Percentiles rank a stretch among this genome's conserved stretches.
phyloP scores from a whole-genome alignment of 1,284 basidiomycete species.

The Leccinum subfulvum region DNA sequence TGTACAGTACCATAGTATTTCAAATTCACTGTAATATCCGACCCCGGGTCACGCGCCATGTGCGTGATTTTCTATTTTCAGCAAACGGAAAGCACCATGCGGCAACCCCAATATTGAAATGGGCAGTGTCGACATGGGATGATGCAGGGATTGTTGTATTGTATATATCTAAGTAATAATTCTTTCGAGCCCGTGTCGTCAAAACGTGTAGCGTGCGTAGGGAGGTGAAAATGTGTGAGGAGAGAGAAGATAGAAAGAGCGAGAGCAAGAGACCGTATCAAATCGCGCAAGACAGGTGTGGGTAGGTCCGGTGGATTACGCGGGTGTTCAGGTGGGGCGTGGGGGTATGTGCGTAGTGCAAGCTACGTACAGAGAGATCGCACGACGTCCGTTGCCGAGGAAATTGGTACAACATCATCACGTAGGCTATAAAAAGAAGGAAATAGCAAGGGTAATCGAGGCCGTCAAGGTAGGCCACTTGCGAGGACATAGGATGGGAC shows the following conservation, averaged over 20 bases:
- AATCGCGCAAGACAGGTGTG: conserved; percentile 3
- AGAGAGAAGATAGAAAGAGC: background rate
- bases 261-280: background rate
- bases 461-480: background rate
- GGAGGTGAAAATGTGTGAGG: background rate
- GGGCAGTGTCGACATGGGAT: background rate
- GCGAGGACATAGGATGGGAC: background rate
- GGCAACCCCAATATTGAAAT: background rate
- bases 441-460: background rate
- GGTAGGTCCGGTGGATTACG: background rate
- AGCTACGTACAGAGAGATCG: background rate
- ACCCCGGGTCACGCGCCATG: background rate
- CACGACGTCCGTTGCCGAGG: background rate
- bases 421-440: background rate
- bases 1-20: background rate
- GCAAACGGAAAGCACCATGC: background rate
- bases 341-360: background rate
- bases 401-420: conserved; percentile 14
- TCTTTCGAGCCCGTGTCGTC: background rate
- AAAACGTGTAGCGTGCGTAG: background rate
- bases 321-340: background rate
- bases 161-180: background rate
- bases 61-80: background rate
- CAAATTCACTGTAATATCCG: background rate
- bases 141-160: background rate